These are phyloP conservation scores for Rhizopus delemar DNA, from an alignment of 371 early-diverging fungal genomes.

Conservation along the genomic window DNA sequence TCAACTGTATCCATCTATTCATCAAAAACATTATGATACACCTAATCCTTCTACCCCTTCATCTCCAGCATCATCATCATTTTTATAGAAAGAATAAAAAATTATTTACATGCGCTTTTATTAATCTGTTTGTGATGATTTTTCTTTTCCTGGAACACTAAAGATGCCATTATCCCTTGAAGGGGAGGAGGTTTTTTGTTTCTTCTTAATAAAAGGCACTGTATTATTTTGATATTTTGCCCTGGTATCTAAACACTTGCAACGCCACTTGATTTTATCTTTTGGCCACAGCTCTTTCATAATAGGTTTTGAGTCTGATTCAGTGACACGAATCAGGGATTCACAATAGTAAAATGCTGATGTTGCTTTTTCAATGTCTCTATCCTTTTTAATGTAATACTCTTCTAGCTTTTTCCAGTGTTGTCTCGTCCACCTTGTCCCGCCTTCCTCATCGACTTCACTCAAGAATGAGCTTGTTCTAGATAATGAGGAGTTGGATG, in stretches of 20 bases:
- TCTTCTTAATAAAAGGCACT: not conserved
- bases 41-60: conserved; percentile 22
- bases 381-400: conserved; percentile 15
- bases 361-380: conserved; percentile 20
- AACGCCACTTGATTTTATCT: conserved; percentile 18
- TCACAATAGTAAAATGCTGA: conserved; percentile 18
- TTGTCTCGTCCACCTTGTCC: conserved; percentile 15
- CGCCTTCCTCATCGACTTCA: conserved; percentile 3
- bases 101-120: not conserved
- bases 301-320: not conserved
- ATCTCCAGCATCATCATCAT: not conserved
- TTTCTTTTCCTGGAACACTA: not conserved
- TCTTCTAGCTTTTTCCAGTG: conserved; percentile 27
- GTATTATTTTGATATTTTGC: not conserved
- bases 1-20: conserved; percentile 24
- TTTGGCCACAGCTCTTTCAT: conserved; percentile 21
- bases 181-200: not conserved
- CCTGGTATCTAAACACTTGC: conserved; percentile 27
- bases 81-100: not conserved
- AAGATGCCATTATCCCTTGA: not conserved
- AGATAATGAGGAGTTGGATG: not conserved
- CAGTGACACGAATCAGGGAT: conserved; percentile 1
- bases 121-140: not conserved
- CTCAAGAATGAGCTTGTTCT: conserved; percentile 9
- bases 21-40: conserved; percentile 20